phyloP scores from a whole-genome alignment of 176 grass and related monocot genomes.

The Carex pumila region DNA sequence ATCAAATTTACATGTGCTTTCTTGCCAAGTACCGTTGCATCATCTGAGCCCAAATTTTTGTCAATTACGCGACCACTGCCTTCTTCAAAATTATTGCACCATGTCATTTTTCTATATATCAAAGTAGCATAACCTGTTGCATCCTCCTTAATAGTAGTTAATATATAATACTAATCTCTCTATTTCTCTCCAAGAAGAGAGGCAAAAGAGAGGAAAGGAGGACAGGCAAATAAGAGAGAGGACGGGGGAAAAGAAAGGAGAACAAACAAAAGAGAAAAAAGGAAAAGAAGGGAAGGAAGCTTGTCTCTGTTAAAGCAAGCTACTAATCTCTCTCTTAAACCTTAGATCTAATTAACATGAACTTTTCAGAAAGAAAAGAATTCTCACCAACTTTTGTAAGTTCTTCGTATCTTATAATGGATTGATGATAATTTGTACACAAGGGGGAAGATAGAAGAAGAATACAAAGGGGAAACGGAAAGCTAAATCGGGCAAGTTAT shows the following conservation, averaged over 20 bases:
- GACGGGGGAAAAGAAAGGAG: slow-evolving; percentile 30
- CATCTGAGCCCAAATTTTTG: slow-evolving; percentile 45
- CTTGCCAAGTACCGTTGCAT: slow-evolving; percentile 28
- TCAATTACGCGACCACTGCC: slow-evolving; percentile 40
- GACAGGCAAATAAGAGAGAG: slow-evolving; percentile 21
- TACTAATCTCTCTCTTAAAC: slow-evolving; percentile 13
- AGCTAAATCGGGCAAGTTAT: slow-evolving; percentile 16
- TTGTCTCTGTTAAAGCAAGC: slow-evolving; percentile 75
- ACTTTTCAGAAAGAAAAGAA: slow-evolving; percentile 46
- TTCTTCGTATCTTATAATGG: not conserved
- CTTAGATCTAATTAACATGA: slow-evolving; percentile 12
- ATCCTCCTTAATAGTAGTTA: not conserved
- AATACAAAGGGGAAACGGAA: slow-evolving; percentile 19
- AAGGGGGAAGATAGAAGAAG: not conserved
- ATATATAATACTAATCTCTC: not conserved
- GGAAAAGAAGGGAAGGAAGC: slow-evolving; percentile 64
- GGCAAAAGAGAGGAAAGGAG: slow-evolving; percentile 28
- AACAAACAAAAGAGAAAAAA: slow-evolving; percentile 64
- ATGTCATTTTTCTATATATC: slow-evolving; percentile 52
- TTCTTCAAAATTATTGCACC: slow-evolving; percentile 78
- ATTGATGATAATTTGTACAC: not conserved
- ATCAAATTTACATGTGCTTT: slow-evolving; percentile 46
- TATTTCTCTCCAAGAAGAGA: not conserved
- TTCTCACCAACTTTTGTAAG: slow-evolving; percentile 56
- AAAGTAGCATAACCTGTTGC: slow-evolving; percentile 9